Evolutionary conservation across 805 yeast species (phyloP), one percentile per base, ranked within the genome.

Genomic region (Barnettozyma wickerhamii): DNA sequence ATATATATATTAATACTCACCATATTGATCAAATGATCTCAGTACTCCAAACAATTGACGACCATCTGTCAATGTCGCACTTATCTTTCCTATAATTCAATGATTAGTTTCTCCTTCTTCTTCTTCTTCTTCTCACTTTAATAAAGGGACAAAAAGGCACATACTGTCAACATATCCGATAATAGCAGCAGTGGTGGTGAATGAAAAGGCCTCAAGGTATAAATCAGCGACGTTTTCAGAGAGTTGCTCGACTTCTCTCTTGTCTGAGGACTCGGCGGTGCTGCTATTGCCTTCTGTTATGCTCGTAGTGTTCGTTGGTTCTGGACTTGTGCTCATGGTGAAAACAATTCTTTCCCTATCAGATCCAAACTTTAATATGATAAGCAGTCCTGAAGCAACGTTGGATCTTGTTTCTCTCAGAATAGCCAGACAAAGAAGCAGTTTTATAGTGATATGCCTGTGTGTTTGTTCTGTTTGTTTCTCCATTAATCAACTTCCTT

Each of bases 21-120:
- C 84, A 61, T 82, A 93, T 63, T 91, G 97, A 66, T 93, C 99
- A 63, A 91, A 93, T 3, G 97, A 88, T 62, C 99, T 76, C 50
- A 93, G 70, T 19, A 90, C 84, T 14, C 99, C 99, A 58, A 86
- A 81, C 24, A 91, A 66, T 48, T 81, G 79, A 50, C 91, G 75
- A 29, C 98, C 98, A 62, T 91, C 98, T 56, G 96, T 81, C 49
- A 93, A 70, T 32, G 87, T 72, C 3, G 88, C 95, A 52, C 86
- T 83, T 24, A 93, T 85, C 56, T 81, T 77, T 56, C 66, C 74
- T 69, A 13, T 33, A 28, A 9, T 19, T 9, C 18, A 29, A 7
- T 10, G 9, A 21, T 40, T 40, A 40, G 38, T 26, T n/a, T 28
- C 30, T 6, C 9, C n/a, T 21, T 23, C 13, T 23, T 5, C n/a